Evolutionary conservation across 768 basidiomycete species (phyloP).

Genomic region (Serendipita sp.): DNA sequence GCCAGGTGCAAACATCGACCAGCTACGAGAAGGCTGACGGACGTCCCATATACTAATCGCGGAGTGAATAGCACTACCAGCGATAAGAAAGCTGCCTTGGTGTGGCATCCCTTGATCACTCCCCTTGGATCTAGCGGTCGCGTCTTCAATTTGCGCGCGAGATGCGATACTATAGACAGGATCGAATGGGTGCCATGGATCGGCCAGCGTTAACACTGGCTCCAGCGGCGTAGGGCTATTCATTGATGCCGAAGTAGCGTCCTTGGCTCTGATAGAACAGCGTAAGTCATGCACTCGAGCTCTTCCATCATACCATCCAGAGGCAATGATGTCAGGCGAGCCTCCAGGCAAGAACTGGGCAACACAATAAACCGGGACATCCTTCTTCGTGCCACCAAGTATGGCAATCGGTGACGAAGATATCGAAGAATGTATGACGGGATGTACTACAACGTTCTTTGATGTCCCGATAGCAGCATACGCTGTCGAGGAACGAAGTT

Average conservation of each 20-base stretch:
- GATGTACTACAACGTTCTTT: slow-evolving; percentile 41
- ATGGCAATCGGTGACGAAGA: slow-evolving; percentile 30
- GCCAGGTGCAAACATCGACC: slow-evolving; percentile 67
- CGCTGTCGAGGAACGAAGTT: slow-evolving; percentile 29
- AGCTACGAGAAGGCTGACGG: slow-evolving; percentile 41
- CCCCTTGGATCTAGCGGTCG: not conserved
- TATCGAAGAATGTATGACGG: slow-evolving; percentile 32
- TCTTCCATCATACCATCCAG: slow-evolving; percentile 69
- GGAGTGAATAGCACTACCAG: slow-evolving; percentile 60
- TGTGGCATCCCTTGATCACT: slow-evolving; percentile 53
- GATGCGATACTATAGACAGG: slow-evolving; percentile 61
- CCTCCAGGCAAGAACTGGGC: slow-evolving; percentile 56
- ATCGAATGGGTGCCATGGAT: slow-evolving; percentile 47
- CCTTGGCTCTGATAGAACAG: slow-evolving; percentile 17
- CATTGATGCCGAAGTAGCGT: not conserved
- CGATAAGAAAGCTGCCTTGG: slow-evolving; percentile 28
- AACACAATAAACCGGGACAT: slow-evolving; percentile 24
- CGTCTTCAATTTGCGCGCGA: not conserved
- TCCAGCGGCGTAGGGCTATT: slow-evolving; percentile 18
- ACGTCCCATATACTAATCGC: slow-evolving; percentile 75
- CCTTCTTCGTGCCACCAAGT: slow-evolving; percentile 16
- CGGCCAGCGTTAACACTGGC: slow-evolving; percentile 44
- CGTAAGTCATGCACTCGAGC: slow-evolving; percentile 66
- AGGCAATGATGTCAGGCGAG: slow-evolving; percentile 48
- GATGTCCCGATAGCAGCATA: slow-evolving; percentile 52